Evolutionary conservation across 2,329 filamentous ascomycete genomes (phyloP).

Genomic region (Aspergillus terreus): DNA sequence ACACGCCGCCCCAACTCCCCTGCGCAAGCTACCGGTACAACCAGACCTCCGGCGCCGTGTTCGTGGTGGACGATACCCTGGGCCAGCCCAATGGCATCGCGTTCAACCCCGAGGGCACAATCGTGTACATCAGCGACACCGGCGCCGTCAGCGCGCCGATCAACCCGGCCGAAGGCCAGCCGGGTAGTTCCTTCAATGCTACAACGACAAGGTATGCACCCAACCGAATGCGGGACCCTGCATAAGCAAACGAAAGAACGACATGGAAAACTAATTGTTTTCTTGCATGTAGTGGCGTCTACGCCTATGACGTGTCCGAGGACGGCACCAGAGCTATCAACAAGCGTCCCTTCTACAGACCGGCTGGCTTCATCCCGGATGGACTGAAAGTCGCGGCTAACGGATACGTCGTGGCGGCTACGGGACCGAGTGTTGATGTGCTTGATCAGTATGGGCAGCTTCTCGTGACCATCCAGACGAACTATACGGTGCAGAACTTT

Average conservation of each 20-base stretch:
- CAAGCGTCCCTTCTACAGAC: constrained; percentile 39
- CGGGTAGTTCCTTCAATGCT: constrained; percentile 27
- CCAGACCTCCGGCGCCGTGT: constrained; percentile 37
- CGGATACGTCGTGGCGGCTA: constrained; percentile 39
- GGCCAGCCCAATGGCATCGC: constrained; percentile 45
- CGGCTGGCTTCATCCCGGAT: constrained; percentile 39
- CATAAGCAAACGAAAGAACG: neutral
- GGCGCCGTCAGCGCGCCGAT: constrained; percentile 21
- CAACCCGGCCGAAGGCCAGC: constrained; percentile 19
- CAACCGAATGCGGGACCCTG: too few species aligned
- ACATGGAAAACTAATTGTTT: neutral
- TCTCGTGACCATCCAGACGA: constrained; percentile 41
- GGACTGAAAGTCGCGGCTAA: constrained; percentile 42
- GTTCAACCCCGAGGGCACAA: constrained; percentile 41
- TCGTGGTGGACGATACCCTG: constrained; percentile 41
- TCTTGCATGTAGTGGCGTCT: constrained; percentile 26
- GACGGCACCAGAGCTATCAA: constrained; percentile 34
- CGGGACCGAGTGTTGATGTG: constrained; percentile 40
- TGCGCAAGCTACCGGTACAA: constrained; percentile 42
- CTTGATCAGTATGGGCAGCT: constrained; percentile 36
- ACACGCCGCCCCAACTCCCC: constrained; percentile 32
- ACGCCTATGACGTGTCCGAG: constrained; percentile 38
- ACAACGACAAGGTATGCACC: constrained; percentile 18
- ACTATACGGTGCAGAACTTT: constrained; percentile 44
- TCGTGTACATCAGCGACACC: constrained; percentile 46